phyloP scores from a whole-genome alignment of 768 basidiomycete genomes.

The Rhizopogon salebrosus region DNA sequence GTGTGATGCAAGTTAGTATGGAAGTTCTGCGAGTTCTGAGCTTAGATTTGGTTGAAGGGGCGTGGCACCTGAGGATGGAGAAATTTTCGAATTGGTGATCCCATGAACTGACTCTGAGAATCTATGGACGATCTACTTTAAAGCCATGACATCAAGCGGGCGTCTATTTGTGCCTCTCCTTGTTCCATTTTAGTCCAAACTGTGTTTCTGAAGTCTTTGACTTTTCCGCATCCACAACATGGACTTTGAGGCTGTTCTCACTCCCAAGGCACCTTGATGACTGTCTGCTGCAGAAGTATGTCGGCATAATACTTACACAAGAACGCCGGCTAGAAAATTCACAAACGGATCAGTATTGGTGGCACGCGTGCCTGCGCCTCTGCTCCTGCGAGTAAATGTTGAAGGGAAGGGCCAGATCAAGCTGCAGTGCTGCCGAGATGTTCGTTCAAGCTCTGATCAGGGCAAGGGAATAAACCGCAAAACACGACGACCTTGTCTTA shows the following conservation, averaged over 20 bases:
- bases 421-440: background rate
- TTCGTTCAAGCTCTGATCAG: background rate
- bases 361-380: background rate
- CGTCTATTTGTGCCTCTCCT: background rate
- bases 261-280: background rate
- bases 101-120: no score
- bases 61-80: no score
- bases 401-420: background rate
- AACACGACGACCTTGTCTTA: background rate
- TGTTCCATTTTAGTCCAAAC: background rate
- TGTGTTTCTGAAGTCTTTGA: background rate
- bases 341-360: background rate
- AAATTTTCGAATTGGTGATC: no score
- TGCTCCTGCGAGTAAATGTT: background rate
- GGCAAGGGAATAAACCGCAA: background rate
- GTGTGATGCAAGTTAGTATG: no score
- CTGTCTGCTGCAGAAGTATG: no score
- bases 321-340: background rate
- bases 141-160: background rate
- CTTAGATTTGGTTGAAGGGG: no score
- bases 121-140: no score
- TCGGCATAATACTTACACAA: no score
- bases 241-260: background rate
- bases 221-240: background rate
- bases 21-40: no score